A percentile compares a stretch with the other conserved stretches of the same genome.
Evolutionary conservation across 768 basidiomycete species (phyloP).

Genomic region (Brasilioporus rufonigricans): DNA sequence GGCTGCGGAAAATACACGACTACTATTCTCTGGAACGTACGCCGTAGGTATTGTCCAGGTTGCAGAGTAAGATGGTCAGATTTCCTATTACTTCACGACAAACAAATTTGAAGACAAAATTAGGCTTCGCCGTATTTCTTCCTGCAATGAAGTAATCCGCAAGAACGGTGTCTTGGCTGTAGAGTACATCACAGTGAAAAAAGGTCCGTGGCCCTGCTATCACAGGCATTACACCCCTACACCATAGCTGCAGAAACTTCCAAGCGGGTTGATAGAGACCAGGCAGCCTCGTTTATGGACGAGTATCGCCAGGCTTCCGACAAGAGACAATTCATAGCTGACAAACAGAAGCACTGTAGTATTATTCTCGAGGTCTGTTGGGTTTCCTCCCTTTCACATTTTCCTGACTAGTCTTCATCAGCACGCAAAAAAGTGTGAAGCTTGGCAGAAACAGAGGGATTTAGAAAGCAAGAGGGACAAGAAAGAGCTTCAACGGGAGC

Average conservation of each 20-base stretch:
- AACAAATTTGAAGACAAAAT: neutral
- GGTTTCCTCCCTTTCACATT: neutral
- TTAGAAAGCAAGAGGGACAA: neutral
- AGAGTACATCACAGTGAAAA: neutral
- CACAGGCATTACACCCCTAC: neutral
- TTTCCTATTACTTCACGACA: neutral
- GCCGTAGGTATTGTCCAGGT: constrained; percentile 14
- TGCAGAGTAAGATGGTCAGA: neutral
- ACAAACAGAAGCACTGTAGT: neutral
- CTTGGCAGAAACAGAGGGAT: neutral
- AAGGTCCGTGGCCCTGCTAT: neutral
- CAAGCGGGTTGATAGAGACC: constrained; percentile 4
- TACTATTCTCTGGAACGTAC: constrained; percentile 3
- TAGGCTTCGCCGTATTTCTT: neutral
- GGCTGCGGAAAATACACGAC: constrained; percentile 1
- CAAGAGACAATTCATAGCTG: constrained; percentile 1
- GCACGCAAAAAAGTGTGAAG: constrained; percentile 5
- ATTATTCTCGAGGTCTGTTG: neutral
- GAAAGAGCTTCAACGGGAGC: neutral
- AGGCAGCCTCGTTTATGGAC: constrained; percentile 4
- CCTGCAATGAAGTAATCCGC: neutral
- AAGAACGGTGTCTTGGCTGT: neutral
- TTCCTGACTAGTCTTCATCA: neutral
- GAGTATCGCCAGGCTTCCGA: constrained; percentile 3
- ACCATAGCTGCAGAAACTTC: neutral